These are phyloP conservation scores for Tylopilus vinaceipallidus DNA, from an alignment of 768 basidiomycete genomes.

Conservation along the genomic window DNA sequence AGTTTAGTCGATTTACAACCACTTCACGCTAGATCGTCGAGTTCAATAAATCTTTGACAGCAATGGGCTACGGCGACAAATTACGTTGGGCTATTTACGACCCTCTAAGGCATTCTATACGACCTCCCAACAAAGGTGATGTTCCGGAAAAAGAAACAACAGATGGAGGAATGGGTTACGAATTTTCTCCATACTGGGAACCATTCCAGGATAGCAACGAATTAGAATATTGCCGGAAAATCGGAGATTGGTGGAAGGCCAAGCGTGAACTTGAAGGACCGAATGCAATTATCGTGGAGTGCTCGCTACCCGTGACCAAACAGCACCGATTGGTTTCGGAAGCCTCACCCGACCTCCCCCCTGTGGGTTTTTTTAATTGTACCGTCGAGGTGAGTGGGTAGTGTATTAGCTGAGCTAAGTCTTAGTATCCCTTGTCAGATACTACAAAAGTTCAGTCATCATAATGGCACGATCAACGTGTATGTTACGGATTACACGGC, in stretches of 20 bases:
- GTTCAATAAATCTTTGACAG: constrained; percentile 33
- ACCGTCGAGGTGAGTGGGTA: constrained; percentile 52
- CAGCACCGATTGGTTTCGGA: constrained; percentile 52
- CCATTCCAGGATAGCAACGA: constrained; percentile 37
- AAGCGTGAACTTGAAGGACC: constrained; percentile 21
- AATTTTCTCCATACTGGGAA: constrained; percentile 45
- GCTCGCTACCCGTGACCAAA: constrained; percentile 17
- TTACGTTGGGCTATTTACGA: constrained; percentile 58
- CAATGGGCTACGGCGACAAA: constrained; percentile 45
- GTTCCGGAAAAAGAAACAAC: constrained; percentile 35
- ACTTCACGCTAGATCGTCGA: constrained; percentile 30
- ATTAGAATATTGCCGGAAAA: constrained; percentile 40
- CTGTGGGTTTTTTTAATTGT: constrained; percentile 58
- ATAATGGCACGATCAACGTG: constrained; percentile 41
- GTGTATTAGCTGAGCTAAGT: neutral
- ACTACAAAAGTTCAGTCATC: constrained; percentile 40
- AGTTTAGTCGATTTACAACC: neutral
- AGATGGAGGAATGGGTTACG: constrained; percentile 37
- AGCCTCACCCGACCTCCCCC: constrained; percentile 41
- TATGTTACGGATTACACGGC: constrained; percentile 69
- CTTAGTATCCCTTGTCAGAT: constrained; percentile 38
- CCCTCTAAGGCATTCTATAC: constrained; percentile 34
- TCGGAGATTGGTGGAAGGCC: constrained; percentile 54
- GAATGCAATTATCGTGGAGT: constrained; percentile 16
- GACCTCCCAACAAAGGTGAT: constrained; percentile 37